Evolutionary conservation across 2,329 filamentous ascomycete species (phyloP), one percentile per base, ranked within the genome.

Genomic region (Pyrenophora seminiperda): DNA sequence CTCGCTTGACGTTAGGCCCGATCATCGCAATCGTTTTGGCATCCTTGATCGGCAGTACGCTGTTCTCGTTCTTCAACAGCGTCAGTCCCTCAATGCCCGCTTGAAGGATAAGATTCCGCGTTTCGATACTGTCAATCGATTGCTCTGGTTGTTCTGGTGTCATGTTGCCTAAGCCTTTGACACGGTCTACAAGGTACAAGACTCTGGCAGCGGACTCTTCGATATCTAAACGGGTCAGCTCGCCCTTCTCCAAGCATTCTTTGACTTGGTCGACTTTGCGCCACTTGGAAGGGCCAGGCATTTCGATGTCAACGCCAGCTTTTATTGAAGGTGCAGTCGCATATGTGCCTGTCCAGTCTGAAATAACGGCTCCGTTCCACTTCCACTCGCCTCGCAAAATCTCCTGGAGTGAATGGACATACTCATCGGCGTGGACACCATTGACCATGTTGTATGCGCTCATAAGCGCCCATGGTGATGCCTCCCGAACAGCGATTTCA

Each of bases 401-500:
- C 2, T 72, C 72, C 41, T 76, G 75, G 42, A 87, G 58, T 2
- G 66, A 66, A 42, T 72, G 68, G 17, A 65, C 63, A 51, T 71
- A 66, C 47, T 71, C 66, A 54, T 75, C 73, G 13, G 73, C 71
- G 42, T 75, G 73, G 18, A 81, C 70, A 4, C 85, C 85, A 65
- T 88, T 88, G 58, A 88, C 72, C 22, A 86, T 74, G 59, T 88
- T 88, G 63, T 88, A 89, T 1, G 84, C 84, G 4, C 82, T 81
- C 86, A 89, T 89, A 36, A 88, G 70, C 4, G 84, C 84, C 84
- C 85, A 87, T 2, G 86, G 85, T 47, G 68, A 84, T 11, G 85
- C 83, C 57, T 89, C 84, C 36, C 85, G 78, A 31, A 90, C 76
- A 0, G 86, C 86, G 63, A 90, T 88, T 72, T 90, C 86, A 56